Base-by-base conservation (phyloP, 768 basidiomycete genomes). In the Mycena chlorophos region DNA sequence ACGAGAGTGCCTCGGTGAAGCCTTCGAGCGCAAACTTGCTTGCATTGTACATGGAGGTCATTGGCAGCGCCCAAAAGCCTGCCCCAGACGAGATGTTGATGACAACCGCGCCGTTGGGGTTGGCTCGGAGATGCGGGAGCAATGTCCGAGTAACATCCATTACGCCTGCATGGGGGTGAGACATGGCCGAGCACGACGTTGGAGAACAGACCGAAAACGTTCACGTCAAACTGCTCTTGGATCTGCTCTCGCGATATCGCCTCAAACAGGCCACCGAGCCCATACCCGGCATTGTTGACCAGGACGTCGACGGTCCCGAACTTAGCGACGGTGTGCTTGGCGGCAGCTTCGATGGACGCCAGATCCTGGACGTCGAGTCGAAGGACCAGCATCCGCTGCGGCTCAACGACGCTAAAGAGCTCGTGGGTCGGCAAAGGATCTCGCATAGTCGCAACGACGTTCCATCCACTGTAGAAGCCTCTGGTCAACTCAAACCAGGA, bases 1-100 rank as follows among this genome's bases (percentile, higher is more conserved):
- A n/a, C n/a, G 58, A 62, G 2, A 66, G 56, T 16, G 54, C 61
- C 56, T 66, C 65, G 3, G 65, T 66, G 57, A 65, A 65, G 20
- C 65, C 65, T 30, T 66, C 65, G 16, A 66, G 53, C 22, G 65
- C 64, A 54, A 63, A 63, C 30, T 66, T 66, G 59, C 59, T 62
- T 3, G 64, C 55, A 5, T 45, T 54, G 60, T 66, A 66, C 56
- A 66, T 54, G 8, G 63, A 42, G 13, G 51, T 56, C 50, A 55
- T 48, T 4, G 65, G 65, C 27, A 63, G 40, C 3, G 58, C 31
- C 56, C 56, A 65, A 16, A 63, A 28, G 2, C 65, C 65, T 12
- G 58, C 58, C 12, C 64, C 65, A n/a, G 64, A 63, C 39, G 55
- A 58, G 34, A 65, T 57, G 34, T 66, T 66, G 25, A 66, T 61